Evolutionary conservation across 2,329 filamentous ascomycete species (phyloP).

Genomic region (Alternaria atra): DNA sequence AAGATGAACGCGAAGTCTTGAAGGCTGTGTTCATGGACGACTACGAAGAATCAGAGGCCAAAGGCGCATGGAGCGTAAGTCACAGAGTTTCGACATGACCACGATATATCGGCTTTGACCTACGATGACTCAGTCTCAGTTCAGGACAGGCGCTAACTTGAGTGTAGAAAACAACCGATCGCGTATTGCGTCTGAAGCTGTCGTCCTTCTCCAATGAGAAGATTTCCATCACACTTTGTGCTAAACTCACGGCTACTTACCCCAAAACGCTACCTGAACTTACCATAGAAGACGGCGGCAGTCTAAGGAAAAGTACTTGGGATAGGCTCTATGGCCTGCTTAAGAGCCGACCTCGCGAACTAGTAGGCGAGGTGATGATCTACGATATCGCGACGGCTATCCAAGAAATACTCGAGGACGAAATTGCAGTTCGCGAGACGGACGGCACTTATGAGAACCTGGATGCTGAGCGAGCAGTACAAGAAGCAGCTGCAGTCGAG

Average conservation of each 20-base stretch:
- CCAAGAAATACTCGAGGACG: conserved; percentile 81
- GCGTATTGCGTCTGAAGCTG: conserved; percentile 81
- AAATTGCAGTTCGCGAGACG: conserved; percentile 77
- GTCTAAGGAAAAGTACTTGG: conserved; percentile 74
- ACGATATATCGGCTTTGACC: background rate
- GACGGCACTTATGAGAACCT: conserved; percentile 83
- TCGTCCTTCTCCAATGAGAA: conserved; percentile 77
- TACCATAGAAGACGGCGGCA: conserved; percentile 69
- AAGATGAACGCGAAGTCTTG: conserved; percentile 86
- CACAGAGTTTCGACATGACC: background rate
- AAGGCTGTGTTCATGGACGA: conserved; percentile 91
- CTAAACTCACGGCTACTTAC: conserved; percentile 88
- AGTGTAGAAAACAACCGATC: conserved; percentile 76
- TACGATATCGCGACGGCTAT: conserved; percentile 68
- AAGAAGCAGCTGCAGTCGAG: conserved; percentile 75
- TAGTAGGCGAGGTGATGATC: conserved; percentile 72
- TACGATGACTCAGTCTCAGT: background rate
- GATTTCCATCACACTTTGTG: conserved; percentile 74
- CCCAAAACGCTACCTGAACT: conserved; percentile 83
- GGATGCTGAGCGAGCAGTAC: conserved; percentile 85
- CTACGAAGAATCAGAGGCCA: conserved; percentile 76
- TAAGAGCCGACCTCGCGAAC: conserved; percentile 71
- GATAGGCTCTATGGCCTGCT: conserved; percentile 76
- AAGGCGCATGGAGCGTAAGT: conserved; percentile 84
- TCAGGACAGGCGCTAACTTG: background rate